Evolutionary conservation across 148 eudicot species (phyloP).

Genomic region (Pharnaceum exiguum): DNA sequence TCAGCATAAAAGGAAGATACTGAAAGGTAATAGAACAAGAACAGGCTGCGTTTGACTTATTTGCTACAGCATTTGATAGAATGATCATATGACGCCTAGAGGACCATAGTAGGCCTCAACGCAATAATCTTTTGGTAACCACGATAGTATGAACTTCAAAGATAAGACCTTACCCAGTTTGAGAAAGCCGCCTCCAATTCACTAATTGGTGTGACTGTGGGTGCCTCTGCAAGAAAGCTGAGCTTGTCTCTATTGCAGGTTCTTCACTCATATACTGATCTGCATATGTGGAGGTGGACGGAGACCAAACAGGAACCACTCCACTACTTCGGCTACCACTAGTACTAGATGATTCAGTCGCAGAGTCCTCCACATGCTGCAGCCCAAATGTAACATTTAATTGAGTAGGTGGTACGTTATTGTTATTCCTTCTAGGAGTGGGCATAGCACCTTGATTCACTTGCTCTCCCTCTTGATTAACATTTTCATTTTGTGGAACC

Average conservation of each 20-base stretch:
- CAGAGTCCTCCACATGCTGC: slow-evolving; percentile 50
- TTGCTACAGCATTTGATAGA: too few species aligned
- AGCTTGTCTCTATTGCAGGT: slow-evolving; percentile 35
- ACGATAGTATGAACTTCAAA: not conserved
- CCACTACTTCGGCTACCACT: slow-evolving; percentile 65
- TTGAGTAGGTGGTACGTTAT: slow-evolving; percentile 21
- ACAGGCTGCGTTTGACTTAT: too few species aligned
- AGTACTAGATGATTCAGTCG: slow-evolving; percentile 69
- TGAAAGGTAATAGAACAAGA: too few species aligned
- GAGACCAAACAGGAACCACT: slow-evolving; percentile 96
- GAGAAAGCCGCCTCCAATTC: slow-evolving; percentile 86
- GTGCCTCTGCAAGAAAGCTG: slow-evolving; percentile 85
- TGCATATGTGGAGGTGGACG: slow-evolving; percentile 51
- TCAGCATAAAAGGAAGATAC: too few species aligned
- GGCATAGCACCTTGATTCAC: slow-evolving; percentile 17
- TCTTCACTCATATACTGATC: slow-evolving; percentile 72
- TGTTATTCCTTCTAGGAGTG: slow-evolving; percentile 20
- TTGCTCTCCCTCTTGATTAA: slow-evolving; percentile 30
- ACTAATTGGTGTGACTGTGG: slow-evolving; percentile 71
- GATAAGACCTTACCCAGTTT: slow-evolving; percentile 69
- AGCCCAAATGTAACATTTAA: slow-evolving; percentile 32
- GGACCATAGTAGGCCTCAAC: not conserved
- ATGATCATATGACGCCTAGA: not conserved
- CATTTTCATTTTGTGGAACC: slow-evolving; percentile 55
- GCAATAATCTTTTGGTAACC: not conserved